phyloP scores from a whole-genome alignment of 2,329 filamentous ascomycete species.

The Aspergillus phoenicis region DNA sequence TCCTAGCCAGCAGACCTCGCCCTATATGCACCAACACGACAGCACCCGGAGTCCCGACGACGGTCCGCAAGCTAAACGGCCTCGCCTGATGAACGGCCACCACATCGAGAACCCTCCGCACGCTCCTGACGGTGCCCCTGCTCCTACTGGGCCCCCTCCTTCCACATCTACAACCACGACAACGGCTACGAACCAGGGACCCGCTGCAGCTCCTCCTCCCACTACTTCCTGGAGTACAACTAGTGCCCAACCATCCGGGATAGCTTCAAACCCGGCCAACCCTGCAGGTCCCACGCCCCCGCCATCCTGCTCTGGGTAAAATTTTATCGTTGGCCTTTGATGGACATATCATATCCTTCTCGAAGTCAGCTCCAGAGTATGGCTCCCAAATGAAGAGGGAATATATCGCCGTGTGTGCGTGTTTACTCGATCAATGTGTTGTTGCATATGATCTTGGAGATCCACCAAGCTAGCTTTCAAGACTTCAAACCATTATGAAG shows the following conservation, averaged over 20 bases:
- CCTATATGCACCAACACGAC: slow-evolving; percentile 31
- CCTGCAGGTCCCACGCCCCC: slow-evolving; percentile 7
- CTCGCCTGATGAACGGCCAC: slow-evolving; percentile 40
- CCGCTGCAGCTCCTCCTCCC: slow-evolving; percentile 26
- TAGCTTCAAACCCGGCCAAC: slow-evolving; percentile 24
- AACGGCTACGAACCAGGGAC: slow-evolving; percentile 19
- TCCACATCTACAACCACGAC: neutral
- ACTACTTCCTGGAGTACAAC: slow-evolving; percentile 26
- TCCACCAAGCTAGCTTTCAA: too few relatives aligned
- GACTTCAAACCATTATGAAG: neutral
- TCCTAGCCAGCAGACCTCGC: slow-evolving; percentile 34
- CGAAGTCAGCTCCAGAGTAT: neutral
- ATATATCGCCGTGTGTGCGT: too few relatives aligned
- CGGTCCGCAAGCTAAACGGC: slow-evolving; percentile 36
- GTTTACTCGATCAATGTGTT: neutral
- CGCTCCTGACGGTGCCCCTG: slow-evolving; percentile 1
- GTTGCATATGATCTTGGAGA: neutral
- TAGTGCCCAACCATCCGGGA: slow-evolving; percentile 23
- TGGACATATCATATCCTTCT: neutral
- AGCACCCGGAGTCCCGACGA: slow-evolving; percentile 22
- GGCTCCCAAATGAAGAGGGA: too few relatives aligned
- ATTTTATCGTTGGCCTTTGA: neutral
- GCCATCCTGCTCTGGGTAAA: neutral
- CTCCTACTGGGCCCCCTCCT: neutral
- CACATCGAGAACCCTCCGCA: slow-evolving; percentile 11